Evolutionary conservation across 306 rosid genomes (phyloP).

Genomic region (Fragaria ananassa): DNA sequence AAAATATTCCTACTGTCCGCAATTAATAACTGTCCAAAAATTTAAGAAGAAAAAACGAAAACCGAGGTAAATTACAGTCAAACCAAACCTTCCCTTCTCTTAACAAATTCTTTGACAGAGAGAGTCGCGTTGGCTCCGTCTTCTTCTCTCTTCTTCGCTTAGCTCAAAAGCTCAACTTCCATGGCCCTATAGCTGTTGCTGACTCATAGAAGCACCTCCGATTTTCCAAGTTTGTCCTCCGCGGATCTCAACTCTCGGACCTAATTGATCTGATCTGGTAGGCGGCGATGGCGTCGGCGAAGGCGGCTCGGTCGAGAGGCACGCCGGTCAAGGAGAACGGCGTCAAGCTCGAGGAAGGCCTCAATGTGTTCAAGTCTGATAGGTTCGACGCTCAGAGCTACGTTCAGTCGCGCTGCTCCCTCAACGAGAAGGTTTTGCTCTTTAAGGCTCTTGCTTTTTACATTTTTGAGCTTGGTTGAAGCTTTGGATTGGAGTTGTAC

Average conservation of each 20-base stretch:
- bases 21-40: neutral
- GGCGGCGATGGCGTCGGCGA: conserved; percentile 59
- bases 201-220: neutral
- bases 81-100: no score
- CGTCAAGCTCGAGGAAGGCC: conserved; percentile 73
- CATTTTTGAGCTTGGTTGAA: neutral
- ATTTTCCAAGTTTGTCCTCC: neutral
- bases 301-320: conserved; percentile 69
- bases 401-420: conserved; percentile 73
- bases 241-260: neutral
- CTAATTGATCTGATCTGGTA: conserved; percentile 15
- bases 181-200: neutral
- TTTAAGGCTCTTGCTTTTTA: neutral
- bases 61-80: neutral
- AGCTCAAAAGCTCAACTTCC: conserved; percentile 17
- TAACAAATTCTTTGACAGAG: neutral
- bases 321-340: conserved; percentile 66
- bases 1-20: neutral
- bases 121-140: neutral
- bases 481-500: neutral
- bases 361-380: conserved; percentile 78
- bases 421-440: conserved; percentile 69
- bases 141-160: neutral
- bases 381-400: conserved; percentile 74
- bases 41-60: neutral